Evolutionary conservation across 352 stramenopile species (phyloP).

Genomic region (Plasmopara muralis): DNA sequence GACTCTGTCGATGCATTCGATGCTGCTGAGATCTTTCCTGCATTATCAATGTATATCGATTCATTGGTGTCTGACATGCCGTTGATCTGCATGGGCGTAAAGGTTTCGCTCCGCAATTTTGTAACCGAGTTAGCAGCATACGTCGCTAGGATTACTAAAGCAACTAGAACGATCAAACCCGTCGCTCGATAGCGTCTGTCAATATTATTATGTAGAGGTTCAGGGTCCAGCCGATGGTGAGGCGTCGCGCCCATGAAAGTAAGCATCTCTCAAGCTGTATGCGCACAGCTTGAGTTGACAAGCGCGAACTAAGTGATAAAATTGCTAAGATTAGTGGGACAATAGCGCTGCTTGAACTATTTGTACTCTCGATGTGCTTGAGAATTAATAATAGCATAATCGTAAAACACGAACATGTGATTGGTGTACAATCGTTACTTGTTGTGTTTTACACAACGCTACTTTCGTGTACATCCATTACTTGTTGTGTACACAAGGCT

Average conservation of each 20-base stretch:
- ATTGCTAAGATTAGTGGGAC: too few species aligned
- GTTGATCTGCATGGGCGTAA: conserved; percentile 8
- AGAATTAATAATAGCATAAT: too few species aligned
- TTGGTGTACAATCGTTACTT: too few species aligned
- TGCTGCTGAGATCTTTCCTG: conserved; percentile 8
- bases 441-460: too few species aligned
- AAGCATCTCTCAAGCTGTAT: conserved; percentile 10
- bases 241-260: conserved; percentile 9
- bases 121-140: conserved; percentile 1
- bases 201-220: background rate
- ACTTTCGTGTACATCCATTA: too few species aligned
- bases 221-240: conserved; percentile 21
- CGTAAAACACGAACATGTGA: too few species aligned
- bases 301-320: too few species aligned
- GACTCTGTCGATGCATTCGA: background rate
- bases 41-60: conserved; percentile 3
- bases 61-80: conserved; percentile 4
- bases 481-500: too few species aligned
- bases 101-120: conserved; percentile 7
- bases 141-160: conserved; percentile 15
- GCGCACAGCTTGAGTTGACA: too few species aligned
- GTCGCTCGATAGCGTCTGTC: conserved; percentile 12
- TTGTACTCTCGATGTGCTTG: too few species aligned
- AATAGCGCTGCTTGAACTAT: too few species aligned
- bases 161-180: conserved; percentile 15